Evolutionary conservation across 108 stramenopile species (phyloP).

Genomic region (Pseudonitzschia multiseries): DNA sequence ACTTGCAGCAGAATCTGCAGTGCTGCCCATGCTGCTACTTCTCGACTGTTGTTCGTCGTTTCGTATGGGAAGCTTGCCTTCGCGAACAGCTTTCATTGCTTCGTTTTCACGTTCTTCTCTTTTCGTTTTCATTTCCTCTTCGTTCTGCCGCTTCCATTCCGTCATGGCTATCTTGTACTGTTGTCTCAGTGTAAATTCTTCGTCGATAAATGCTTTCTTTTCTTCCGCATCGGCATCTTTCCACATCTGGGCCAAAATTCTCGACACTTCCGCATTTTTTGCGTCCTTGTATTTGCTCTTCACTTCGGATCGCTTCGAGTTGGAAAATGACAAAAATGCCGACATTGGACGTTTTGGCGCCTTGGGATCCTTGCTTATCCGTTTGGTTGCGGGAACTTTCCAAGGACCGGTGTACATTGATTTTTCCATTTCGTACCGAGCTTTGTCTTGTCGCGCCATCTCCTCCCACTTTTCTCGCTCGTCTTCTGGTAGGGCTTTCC

Average conservation of each 20-base stretch:
- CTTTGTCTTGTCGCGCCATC: conserved; percentile 31
- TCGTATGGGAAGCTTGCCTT: conserved; percentile 15
- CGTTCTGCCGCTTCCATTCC: conserved; percentile 23
- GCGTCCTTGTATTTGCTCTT: conserved; percentile 30
- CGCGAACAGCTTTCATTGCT: conserved; percentile 33
- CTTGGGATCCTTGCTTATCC: conserved; percentile 47
- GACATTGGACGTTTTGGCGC: conserved; percentile 62
- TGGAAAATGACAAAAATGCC: conserved; percentile 53
- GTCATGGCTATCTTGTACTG: conserved; percentile 41
- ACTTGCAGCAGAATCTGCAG: not conserved
- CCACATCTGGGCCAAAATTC: conserved; percentile 42
- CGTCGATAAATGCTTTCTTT: conserved; percentile 32
- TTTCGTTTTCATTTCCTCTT: conserved; percentile 15
- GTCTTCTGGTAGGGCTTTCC: conserved; percentile 32
- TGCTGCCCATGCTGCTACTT: not conserved
- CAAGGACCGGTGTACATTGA: conserved; percentile 43
- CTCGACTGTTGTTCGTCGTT: not conserved
- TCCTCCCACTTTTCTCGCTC: conserved; percentile 44
- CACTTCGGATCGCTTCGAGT: conserved; percentile 31
- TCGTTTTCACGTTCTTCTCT: conserved; percentile 31
- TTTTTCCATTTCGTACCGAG: conserved; percentile 48
- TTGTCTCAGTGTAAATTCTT: conserved; percentile 27
- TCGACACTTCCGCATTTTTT: conserved; percentile 39
- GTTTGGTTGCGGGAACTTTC: conserved; percentile 32
- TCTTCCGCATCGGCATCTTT: conserved; percentile 22